Evolutionary conservation across 2,329 filamentous ascomycete genomes (phyloP).

Genomic region (Ceratocystis smalleyi): DNA sequence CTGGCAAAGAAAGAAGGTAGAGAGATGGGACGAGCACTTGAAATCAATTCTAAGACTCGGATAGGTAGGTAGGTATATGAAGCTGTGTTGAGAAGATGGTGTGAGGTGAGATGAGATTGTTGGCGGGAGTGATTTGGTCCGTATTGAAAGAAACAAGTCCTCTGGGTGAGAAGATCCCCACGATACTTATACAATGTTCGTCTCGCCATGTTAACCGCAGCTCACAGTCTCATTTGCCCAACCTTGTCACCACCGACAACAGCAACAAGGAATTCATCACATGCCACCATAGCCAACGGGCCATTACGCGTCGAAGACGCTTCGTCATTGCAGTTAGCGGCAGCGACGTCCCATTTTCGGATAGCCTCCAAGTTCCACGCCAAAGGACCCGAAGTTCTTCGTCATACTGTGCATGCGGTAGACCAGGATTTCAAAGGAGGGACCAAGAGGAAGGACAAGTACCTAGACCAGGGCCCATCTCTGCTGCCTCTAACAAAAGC

Average conservation of each 20-base stretch:
- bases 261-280: background rate
- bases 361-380: background rate
- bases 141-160: background rate
- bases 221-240: background rate
- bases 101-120: background rate
- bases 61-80: background rate
- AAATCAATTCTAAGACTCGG: background rate
- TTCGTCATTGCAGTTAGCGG: conserved; percentile 1
- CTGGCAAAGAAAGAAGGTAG: background rate
- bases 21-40: background rate
- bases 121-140: background rate
- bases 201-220: background rate
- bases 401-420: background rate
- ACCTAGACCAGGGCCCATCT: background rate
- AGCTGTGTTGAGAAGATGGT: background rate
- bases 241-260: background rate
- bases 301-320: conserved; percentile 6
- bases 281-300: background rate
- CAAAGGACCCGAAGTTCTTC: background rate
- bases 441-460: background rate
- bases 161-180: background rate
- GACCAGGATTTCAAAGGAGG: background rate
- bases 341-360: background rate
- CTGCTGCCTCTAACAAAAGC: background rate
- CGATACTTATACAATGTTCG: conserved; percentile 13